Base-by-base conservation (phyloP, 2,329 filamentous ascomycete genomes). In the Calonectria multiphialidica region DNA sequence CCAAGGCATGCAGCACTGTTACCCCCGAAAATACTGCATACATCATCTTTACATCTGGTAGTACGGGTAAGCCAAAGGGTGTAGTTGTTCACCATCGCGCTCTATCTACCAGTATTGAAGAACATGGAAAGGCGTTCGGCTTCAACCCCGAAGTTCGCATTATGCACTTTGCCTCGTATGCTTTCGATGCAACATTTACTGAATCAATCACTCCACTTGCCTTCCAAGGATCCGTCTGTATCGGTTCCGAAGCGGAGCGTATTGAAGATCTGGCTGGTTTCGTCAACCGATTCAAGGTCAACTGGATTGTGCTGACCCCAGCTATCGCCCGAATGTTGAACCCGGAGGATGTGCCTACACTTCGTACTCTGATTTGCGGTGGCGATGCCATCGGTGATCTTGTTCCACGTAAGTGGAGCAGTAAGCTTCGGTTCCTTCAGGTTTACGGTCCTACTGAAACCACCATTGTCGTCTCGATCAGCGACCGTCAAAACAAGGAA, bases 161-260 rank as follows among this genome's bases (percentile, higher is more conserved):
- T 44, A 69, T 84, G 0, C 82, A 83, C 25, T 84, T 83, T 35
- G 78, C 82, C 2, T 74, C 82, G 0, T 79, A 78, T 23, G 78
- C 77, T 0, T 84, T 83, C 45, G 82, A 83, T 44, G 80, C 78
- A 0, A 74, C 72, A 10, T 73, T 81, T n/a, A 73, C 76, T 25
- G 78, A 81, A 37, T 76, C 77, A 0, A 37, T 81, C 0, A 71
- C 72, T 0, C 75, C 77, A 0, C 65, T 81, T 12, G 62, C 77
- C 2, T 66, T 72, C 1, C 79, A 78, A 1, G 80, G 74, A 0
- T 45, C 68, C 35, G 71, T 72, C 5, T 72, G 71, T 18, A 71
- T 77, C 1, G 75, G 71, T n/a, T 73, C 57, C 2, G 76, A 78
- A 0, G 30, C 74, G 2, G 66, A 75, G 12, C 73, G 76, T 4